Evolutionary conservation across 2,329 filamentous ascomycete genomes (phyloP), one percentile per base, ranked within the genome.

Genomic region (Berkeleyomyces rouxiae): DNA sequence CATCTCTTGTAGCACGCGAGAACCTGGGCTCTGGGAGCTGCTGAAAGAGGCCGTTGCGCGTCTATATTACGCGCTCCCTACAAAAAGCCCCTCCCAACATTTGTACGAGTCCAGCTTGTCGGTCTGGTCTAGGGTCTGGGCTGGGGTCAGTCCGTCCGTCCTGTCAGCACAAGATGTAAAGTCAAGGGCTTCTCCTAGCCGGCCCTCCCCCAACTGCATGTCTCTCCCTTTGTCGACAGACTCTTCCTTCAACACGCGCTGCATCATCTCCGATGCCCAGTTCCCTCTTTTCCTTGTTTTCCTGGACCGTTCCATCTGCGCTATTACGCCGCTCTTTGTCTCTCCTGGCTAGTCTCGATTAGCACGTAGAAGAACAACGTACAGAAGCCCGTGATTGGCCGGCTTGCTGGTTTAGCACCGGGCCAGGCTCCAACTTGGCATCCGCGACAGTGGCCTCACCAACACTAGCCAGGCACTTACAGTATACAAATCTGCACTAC

Each of bases 221-320:
- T 23, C 31, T 7, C 31, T 55, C 13, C 31, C 36, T 39, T 55
- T 46, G 11, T 46, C 43, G 7, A 11, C 10, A 46, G 13, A 46
- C 43, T 46, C 43, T 46, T 46, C 43, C 23, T 23, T 23, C 23
- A 23, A 23, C 23, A 23, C 23, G 2, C 23, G 23, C 23, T 23
- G 23, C 23, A 23, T 23, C 23, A 23, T 23, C 23, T 23, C 23
- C 23, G 23, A 23, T 23, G 23, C 23, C 23, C 23, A 2, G 16
- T 55, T 55, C 36, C 51, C 36, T 55, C 33, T 55, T 55, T 55
- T 55, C 51, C 51, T 55, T 55, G 51, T 55, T 36, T 55, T 31
- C 39, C 51, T 23, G 23, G 39, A 37, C 51, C 46, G 13, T 55
- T 7, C 33, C 7, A 55, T 13, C 6, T n/a, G 33, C 33, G 39